These are phyloP conservation scores for Colletotrichum siamense DNA, from an alignment of 2,329 filamentous ascomycete genomes.

Conservation along the genomic window DNA sequence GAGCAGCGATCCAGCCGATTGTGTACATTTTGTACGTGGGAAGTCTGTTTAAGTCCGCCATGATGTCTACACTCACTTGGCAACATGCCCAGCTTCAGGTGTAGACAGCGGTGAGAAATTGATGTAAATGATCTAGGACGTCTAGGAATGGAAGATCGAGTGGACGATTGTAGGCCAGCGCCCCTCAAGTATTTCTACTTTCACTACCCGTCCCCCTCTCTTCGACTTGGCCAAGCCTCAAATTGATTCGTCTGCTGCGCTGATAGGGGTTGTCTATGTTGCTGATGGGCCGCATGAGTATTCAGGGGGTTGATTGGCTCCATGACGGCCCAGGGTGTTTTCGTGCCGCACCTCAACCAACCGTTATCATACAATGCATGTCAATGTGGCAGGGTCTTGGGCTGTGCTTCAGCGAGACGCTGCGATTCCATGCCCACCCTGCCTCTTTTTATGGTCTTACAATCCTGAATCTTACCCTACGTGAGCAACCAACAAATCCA, in stretches of 20 bases:
- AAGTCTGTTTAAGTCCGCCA: not conserved
- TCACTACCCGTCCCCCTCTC: not conserved
- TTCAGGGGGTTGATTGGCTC: not conserved
- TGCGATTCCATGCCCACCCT: too few species aligned
- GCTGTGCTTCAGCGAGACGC: not conserved
- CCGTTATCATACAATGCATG: not conserved
- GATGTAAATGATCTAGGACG: not conserved
- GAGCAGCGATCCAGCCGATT: not conserved
- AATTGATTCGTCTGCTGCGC: not conserved
- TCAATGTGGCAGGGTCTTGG: not conserved
- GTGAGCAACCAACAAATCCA: too few species aligned
- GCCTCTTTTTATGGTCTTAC: not conserved
- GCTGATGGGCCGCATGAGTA: not conserved
- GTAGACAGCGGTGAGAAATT: accelerated
- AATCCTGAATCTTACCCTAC: too few species aligned
- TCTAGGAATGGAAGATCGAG: not conserved
- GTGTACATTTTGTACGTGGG: not conserved
- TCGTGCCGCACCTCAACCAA: not conserved
- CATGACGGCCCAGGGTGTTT: not conserved
- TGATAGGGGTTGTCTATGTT: too few species aligned
- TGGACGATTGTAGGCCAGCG: not conserved
- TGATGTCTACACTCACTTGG: not conserved
- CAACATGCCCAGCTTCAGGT: not conserved
- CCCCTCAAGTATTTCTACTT: not conserved
- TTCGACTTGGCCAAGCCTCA: not conserved